Percentiles rank a stretch among this genome's conserved stretches.
These are phyloP conservation scores for cucumber (Cucumis sativus) DNA, from an alignment of 306 rosid species.

Conservation along the genomic window DNA sequence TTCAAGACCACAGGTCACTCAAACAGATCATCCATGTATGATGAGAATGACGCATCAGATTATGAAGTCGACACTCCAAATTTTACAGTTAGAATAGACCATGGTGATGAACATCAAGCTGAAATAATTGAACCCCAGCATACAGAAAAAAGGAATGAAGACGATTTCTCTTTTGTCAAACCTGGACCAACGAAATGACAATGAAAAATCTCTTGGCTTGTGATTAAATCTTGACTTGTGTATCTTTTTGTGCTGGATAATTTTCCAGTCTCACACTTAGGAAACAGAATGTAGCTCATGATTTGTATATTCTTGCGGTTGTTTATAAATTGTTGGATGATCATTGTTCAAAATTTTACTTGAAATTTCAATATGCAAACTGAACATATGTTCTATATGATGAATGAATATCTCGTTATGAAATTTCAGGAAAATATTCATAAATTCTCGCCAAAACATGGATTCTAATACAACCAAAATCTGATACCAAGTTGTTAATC, in stretches of 20 bases:
- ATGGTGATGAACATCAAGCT: not conserved
- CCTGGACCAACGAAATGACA: constrained; percentile 10
- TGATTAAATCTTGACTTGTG: not conserved
- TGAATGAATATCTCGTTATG: not conserved
- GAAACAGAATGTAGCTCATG: not conserved
- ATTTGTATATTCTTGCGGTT: constrained; percentile 6
- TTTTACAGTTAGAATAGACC: constrained; percentile 23
- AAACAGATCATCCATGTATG: constrained; percentile 21
- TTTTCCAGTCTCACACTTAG: not conserved
- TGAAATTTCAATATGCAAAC: not conserved
- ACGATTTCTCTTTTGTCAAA: constrained; percentile 38
- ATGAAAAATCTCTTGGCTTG: not conserved
- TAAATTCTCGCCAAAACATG: not conserved
- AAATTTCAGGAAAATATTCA: too few relatives aligned
- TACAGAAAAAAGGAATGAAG: constrained; percentile 21
- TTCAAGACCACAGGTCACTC: constrained; percentile 84
- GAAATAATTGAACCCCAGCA: constrained; percentile 12
- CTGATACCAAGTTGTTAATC: not conserved
- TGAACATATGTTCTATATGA: not conserved
- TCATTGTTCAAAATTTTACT: not conserved
- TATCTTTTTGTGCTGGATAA: not conserved
- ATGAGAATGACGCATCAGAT: constrained; percentile 18
- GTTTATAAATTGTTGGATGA: constrained; percentile 3
- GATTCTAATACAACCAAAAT: not conserved
- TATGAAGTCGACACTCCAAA: not conserved